Percentiles rank a stretch among this genome's conserved stretches.
Evolutionary conservation across 305 asterid species (phyloP).

Genomic region (Coffea humblotiana): DNA sequence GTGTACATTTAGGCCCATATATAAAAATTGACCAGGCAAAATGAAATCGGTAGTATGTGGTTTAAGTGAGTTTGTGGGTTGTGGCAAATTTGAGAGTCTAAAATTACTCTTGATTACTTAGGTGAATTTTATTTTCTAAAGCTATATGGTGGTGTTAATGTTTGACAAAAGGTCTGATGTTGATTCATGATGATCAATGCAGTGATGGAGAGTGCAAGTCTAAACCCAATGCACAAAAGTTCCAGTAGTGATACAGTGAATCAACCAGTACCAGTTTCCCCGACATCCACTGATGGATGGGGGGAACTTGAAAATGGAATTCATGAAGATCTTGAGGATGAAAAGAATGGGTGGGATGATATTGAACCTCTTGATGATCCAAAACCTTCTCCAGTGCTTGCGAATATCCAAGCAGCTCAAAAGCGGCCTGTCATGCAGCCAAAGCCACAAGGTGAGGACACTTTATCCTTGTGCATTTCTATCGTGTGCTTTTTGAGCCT

Average conservation of each 20-base stretch:
- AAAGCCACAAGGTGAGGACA: conserved; percentile 64
- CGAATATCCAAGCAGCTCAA: conserved; percentile 92
- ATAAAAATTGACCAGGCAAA: not conserved
- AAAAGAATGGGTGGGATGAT: conserved; percentile 92
- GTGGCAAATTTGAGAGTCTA: not conserved
- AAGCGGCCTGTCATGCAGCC: conserved; percentile 72
- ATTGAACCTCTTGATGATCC: conserved; percentile 83
- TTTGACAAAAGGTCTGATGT: conserved; percentile 16
- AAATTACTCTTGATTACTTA: not conserved
- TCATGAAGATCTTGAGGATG: conserved; percentile 51
- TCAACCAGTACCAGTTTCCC: conserved; percentile 62
- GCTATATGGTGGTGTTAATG: conserved; percentile 8
- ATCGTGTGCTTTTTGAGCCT: not conserved
- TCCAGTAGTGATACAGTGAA: conserved; percentile 54
- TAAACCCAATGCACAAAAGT: conserved; percentile 48
- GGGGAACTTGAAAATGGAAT: conserved; percentile 83
- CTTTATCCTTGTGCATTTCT: not conserved
- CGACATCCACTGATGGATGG: conserved; percentile 92
- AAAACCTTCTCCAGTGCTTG: conserved; percentile 70
- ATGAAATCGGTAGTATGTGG: not conserved
- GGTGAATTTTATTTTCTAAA: not conserved
- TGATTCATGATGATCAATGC: conserved; percentile 30
- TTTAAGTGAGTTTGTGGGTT: not conserved
- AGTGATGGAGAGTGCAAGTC: conserved; percentile 49
- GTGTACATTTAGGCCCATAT: not conserved